A percentile compares a stretch with the other conserved stretches of the same genome.
Conservation (phyloP, 441 rosid species). For the Hura crepitans region DNA sequence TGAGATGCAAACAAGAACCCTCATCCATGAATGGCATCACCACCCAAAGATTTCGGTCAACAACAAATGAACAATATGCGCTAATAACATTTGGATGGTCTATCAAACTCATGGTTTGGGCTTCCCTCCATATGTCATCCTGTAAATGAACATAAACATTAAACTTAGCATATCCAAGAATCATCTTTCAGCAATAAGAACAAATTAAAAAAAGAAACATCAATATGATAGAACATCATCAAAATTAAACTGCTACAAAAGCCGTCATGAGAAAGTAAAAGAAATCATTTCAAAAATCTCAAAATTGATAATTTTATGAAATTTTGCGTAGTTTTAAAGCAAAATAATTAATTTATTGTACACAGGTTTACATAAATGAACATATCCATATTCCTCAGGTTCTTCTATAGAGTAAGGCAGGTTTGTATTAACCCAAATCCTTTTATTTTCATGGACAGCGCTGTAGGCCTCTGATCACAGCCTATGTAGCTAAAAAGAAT, state of each 20-base stretch:
- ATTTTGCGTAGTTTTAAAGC: background rate
- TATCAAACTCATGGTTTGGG: conserved; percentile 96
- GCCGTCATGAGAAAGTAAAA: background rate
- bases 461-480: background rate
- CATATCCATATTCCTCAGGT: background rate
- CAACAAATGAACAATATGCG: conserved; percentile 92
- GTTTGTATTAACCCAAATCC: background rate
- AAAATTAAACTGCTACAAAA: background rate
- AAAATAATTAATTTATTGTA: background rate
- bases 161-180: conserved; percentile 20
- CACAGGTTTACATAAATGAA: background rate
- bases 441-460: background rate
- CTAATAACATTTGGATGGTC: conserved; percentile 91
- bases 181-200: background rate
- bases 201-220: conserved; percentile 9
- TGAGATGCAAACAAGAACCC: conserved; percentile 96
- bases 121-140: conserved; percentile 93
- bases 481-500: background rate
- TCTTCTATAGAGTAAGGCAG: background rate
- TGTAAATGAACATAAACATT: conserved; percentile 28
- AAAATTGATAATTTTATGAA: background rate
- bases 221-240: background rate
- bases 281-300: background rate
- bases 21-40: conserved; percentile 99
- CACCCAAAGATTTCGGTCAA: conserved; percentile 86